phyloP scores from a whole-genome alignment of 2,329 filamentous ascomycete genomes.

The Xylariales sp. region DNA sequence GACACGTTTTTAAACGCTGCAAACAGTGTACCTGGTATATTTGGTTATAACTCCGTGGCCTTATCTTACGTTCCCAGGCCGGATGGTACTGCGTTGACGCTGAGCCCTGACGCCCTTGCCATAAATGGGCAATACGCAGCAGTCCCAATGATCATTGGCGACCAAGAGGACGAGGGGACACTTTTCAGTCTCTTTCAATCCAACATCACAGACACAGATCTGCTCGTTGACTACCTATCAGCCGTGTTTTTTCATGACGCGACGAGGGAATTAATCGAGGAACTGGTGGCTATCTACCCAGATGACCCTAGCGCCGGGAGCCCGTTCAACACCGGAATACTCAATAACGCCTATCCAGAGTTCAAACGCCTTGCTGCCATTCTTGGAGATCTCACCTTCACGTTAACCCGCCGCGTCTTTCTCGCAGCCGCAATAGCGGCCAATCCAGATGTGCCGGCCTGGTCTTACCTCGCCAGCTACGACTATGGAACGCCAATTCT shows the following conservation, averaged over 20 bases:
- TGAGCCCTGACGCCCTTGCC: conserved; percentile 58
- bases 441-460: conserved; percentile 57
- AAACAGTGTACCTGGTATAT: conserved; percentile 64
- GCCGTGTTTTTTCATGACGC: conserved; percentile 56
- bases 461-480: conserved; percentile 74
- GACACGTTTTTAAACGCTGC: conserved; percentile 58
- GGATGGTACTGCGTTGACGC: conserved; percentile 58
- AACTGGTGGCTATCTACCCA: conserved; percentile 60
- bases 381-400: conserved; percentile 72
- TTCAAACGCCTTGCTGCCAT: conserved; percentile 75
- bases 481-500: conserved; percentile 65
- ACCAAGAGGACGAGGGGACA: conserved; percentile 78
- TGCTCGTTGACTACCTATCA: conserved; percentile 58
- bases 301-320: conserved; percentile 54
- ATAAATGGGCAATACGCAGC: conserved; percentile 48
- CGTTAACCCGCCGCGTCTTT: conserved; percentile 62
- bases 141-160: conserved; percentile 62
- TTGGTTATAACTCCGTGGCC: conserved; percentile 64
- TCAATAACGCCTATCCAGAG: conserved; percentile 72
- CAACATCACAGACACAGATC: conserved; percentile 59
- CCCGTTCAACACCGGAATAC: conserved; percentile 63
- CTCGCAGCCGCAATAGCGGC: conserved; percentile 41
- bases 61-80: conserved; percentile 72
- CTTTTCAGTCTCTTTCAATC: conserved; percentile 65
- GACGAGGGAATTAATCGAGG: conserved; percentile 42